Evolutionary conservation across 192 early-diverging fungal genomes (phyloP), one percentile per base, ranked within the genome.

Genomic region (Coemansia sp.): DNA sequence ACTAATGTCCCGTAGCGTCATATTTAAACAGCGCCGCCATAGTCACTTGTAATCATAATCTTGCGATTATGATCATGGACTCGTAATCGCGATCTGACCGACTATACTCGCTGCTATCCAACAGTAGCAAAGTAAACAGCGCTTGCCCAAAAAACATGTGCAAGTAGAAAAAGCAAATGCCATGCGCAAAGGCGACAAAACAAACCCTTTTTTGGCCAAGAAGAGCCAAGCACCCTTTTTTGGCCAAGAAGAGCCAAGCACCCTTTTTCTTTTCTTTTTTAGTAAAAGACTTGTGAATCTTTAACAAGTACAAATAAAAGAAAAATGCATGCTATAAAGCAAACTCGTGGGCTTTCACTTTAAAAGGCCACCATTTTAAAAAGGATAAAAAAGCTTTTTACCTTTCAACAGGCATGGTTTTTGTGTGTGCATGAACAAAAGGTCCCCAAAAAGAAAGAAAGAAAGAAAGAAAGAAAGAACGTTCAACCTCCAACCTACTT

Each of bases 361-460:
- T 35, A 18, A 9, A 18, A 50, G 26, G 7, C 35, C 3, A 16
- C 26, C n/a, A 14, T 31, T 55, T 55, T 55, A 31, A 33, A 55
- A 31, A 4, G 31, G 31, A 31, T 3, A 31, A 31, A 31, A 31
- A 31, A 4, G 31, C 31, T 31, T 31, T 26, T 51, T n/a, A 14
- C 7, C 13, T 51, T 28, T 55, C 1, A 33, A 16, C 14, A 28
- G 28, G 51, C 31, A 55, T 55, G 51, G 11, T 31, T 55, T 55
- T 43, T 43, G 40, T 43, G 51, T 31, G 16, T 31, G 51, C 51
- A 55, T 55, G 51, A 55, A 55, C 51, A 55, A 55, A 55, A 13
- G 4, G 31, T 3, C 31, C 14, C 51, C 7, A 55, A 14, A 55
- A 33, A 55, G 31, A 26, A 33, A 33, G 14, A 1, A 28, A 21